These are phyloP conservation scores for Silene noctiflora DNA, from an alignment of 179 eudicot species.

Conservation along the genomic window DNA sequence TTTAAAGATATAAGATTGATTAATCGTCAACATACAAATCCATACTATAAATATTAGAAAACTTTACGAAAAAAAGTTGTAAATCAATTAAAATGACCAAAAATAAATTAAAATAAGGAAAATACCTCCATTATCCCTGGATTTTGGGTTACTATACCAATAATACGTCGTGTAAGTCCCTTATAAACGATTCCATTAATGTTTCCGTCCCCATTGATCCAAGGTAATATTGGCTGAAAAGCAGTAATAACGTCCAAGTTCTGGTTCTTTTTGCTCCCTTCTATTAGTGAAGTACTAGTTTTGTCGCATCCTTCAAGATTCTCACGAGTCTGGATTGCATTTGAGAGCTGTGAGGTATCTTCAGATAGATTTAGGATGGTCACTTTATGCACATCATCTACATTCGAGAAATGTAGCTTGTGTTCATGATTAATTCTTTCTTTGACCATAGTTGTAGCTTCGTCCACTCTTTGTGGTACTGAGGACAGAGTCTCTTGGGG, in stretches of 20 bases:
- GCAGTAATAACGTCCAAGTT: slow-evolving; percentile 29
- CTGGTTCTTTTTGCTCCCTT: slow-evolving; percentile 28
- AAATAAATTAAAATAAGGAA: neutral
- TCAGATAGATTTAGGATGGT: slow-evolving; percentile 68
- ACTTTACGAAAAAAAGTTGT: neutral
- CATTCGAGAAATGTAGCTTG: slow-evolving; percentile 23
- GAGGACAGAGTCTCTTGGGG: slow-evolving; percentile 23
- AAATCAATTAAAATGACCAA: neutral
- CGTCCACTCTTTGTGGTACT: slow-evolving; percentile 24
- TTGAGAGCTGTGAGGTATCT: slow-evolving; percentile 39
- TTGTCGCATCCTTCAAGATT: slow-evolving; percentile 31
- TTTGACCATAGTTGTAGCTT: slow-evolving; percentile 24
- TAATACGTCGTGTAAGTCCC: slow-evolving; percentile 81
- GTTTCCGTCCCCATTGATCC: slow-evolving; percentile 95
- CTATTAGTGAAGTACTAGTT: slow-evolving; percentile 27
- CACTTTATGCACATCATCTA: slow-evolving; percentile 52
- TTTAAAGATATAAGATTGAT: too few species aligned
- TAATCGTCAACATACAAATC: neutral
- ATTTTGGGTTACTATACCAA: slow-evolving; percentile 81
- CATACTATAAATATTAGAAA: neutral
- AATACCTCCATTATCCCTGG: slow-evolving; percentile 93
- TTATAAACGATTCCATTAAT: slow-evolving; percentile 59
- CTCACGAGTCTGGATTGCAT: slow-evolving; percentile 27
- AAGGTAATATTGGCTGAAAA: slow-evolving; percentile 74
- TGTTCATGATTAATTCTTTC: slow-evolving; percentile 28